A percentile compares a stretch with the other conserved stretches of the same genome.
Evolutionary conservation across 2,329 filamentous ascomycete genomes (phyloP).

Genomic region (Exophiala sp.): DNA sequence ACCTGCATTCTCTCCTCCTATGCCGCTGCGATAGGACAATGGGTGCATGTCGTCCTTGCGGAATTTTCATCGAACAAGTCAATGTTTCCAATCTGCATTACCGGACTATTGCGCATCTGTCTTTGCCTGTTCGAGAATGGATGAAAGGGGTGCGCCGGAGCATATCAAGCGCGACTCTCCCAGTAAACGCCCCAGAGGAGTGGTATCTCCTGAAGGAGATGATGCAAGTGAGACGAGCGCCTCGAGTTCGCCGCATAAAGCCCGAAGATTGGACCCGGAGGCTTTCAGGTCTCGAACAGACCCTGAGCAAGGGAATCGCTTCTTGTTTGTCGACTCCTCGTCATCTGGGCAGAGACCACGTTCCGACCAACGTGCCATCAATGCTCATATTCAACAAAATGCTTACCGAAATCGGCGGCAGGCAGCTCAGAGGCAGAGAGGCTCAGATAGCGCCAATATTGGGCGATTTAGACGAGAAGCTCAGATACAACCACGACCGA

Average conservation of each 20-base stretch:
- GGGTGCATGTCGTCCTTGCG: neutral
- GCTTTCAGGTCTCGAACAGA: constrained; percentile 5
- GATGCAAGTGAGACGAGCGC: constrained; percentile 1
- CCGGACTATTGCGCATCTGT: neutral
- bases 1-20: neutral
- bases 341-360: constrained; percentile 10
- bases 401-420: constrained; percentile 11
- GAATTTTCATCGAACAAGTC: constrained; percentile 1
- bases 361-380: constrained; percentile 17
- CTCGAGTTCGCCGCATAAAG: constrained; percentile 7
- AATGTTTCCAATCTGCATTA: constrained; percentile 12
- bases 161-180: neutral
- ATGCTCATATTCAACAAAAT: constrained; percentile 17
- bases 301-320: constrained; percentile 7
- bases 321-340: constrained; percentile 18
- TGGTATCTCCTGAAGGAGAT: constrained; percentile 1
- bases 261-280: constrained; percentile 11
- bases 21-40: neutral
- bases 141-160: constrained; percentile 3
- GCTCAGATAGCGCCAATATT: constrained; percentile 8
- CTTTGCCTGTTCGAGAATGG: constrained; percentile 17
- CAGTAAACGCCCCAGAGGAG: constrained; percentile 1
- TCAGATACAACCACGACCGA: constrained; percentile 13
- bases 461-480: constrained; percentile 7
- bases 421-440: constrained; percentile 9